Evolutionary conservation across 2,329 filamentous ascomycete species (phyloP).

Genomic region (Aureobasidium musti): DNA sequence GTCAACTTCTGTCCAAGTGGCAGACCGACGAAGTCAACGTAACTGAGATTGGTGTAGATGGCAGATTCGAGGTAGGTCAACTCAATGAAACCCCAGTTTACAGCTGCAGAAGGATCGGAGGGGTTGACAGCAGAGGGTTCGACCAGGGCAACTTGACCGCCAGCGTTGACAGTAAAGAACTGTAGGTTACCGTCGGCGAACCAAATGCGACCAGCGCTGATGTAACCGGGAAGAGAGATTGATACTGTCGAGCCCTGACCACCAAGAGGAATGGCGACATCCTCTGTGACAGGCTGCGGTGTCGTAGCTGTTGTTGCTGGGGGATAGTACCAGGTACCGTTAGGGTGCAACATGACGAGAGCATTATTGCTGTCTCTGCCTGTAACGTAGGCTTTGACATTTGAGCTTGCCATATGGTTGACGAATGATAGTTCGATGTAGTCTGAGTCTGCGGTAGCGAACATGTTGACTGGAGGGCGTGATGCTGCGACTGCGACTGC

Average conservation of each 20-base stretch:
- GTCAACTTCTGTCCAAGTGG: constrained; percentile 57
- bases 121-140: constrained; percentile 51
- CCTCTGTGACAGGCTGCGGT: constrained; percentile 44
- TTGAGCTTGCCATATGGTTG: constrained; percentile 48
- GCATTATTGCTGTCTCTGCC: constrained; percentile 47
- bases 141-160: constrained; percentile 46
- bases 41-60: constrained; percentile 47
- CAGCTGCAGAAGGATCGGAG: constrained; percentile 45
- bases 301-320: constrained; percentile 41
- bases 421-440: constrained; percentile 40
- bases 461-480: constrained; percentile 10
- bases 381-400: constrained; percentile 51
- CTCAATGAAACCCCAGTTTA: constrained; percentile 50
- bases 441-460: constrained; percentile 12
- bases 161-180: constrained; percentile 48
- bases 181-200: constrained; percentile 48
- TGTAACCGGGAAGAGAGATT: constrained; percentile 47
- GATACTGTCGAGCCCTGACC: constrained; percentile 43
- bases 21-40: constrained; percentile 45
- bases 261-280: constrained; percentile 51
- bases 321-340: constrained; percentile 50
- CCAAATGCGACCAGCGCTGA: constrained; percentile 51
- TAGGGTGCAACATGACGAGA: constrained; percentile 50
- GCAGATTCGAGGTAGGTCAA: constrained; percentile 50
- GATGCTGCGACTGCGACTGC: constrained; percentile 4